Conservation (phyloP, 305 asterid genomes). For the Lippia alba region DNA sequence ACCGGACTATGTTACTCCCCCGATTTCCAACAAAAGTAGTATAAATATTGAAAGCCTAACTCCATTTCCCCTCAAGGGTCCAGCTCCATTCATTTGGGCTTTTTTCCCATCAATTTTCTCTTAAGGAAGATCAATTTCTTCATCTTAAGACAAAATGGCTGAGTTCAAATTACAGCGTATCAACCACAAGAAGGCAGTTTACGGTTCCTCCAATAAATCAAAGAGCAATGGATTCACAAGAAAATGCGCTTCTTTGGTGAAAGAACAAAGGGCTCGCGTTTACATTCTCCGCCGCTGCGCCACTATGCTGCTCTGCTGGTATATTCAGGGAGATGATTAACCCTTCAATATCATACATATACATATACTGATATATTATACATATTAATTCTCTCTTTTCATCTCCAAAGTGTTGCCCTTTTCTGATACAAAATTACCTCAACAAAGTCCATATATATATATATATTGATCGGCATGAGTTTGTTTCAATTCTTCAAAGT, state of each 20-base stretch:
- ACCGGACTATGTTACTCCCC: conserved; percentile 58
- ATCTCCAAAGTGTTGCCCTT: background rate
- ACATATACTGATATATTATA: background rate
- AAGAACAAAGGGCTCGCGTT: conserved; percentile 79
- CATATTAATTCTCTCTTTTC: background rate
- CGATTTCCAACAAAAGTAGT: conserved; percentile 1
- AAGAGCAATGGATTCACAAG: conserved; percentile 62
- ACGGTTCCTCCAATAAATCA: conserved; percentile 33
- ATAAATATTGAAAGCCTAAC: conserved; percentile 20
- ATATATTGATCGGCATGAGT: conserved; percentile 4
- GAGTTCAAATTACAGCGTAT: conserved; percentile 33
- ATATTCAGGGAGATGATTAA: conserved; percentile 80
- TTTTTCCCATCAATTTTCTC: conserved; percentile 43
- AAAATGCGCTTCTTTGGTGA: conserved; percentile 75
- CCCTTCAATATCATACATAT: conserved; percentile 8
- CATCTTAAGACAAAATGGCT: conserved; percentile 38
- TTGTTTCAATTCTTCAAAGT: conserved; percentile 13
- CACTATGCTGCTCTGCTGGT: conserved; percentile 88
- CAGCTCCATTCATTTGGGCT: conserved; percentile 68
- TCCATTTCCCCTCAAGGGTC: conserved; percentile 49
- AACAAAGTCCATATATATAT: background rate
- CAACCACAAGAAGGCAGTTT: conserved; percentile 28
- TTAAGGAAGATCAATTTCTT: background rate
- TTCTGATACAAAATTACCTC: background rate
- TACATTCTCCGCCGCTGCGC: conserved; percentile 92